Base-by-base conservation (phyloP, 768 basidiomycete species). In the Thelephora ganbajun region DNA sequence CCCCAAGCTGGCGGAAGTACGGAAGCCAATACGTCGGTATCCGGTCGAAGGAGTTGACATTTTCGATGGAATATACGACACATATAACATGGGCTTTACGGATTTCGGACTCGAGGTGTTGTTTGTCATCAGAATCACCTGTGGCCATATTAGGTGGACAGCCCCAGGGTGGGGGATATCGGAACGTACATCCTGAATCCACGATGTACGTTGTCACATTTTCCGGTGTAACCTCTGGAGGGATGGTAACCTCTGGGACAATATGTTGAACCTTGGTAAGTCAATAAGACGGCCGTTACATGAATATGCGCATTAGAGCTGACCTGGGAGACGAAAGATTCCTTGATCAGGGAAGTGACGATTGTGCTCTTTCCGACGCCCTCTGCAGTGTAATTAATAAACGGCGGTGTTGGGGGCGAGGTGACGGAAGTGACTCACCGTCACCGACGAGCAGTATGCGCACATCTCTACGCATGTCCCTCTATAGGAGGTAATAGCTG, bases 21-120 rank as follows among this genome's bases (percentile, higher is more conserved):
- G 94, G 94, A 48, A 99, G 69, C 94, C 94, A 99, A 60, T 89
- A 97, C 1, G 92, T 82, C n/a, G 94, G 90, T 65, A 99, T 90
- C 44, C 94, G 82, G 66, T 94, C 89, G 64, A 99, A 99, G 12
- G 91, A 92, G 57, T 86, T 83, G 30, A 94, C 85, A 61, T 93
- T 90, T 69, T 97, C 92, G 58, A 98, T 91, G 30, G 89, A 81
- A 63, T 98, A 98, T 41, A 99, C 94, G 50, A 99, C 83, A 60
- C 90, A 94, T 53, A 98, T 97, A 59, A 96, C 94, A 69, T 99
- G 93, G 11, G 94, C 93, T 63, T 96, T 92, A 45, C 91, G 80
- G 50, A 97, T 87, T 72, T 97, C 93, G 18, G 86, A 81, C 61
- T 97, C 89, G 44, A 99, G 79, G 64, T 94, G 90, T 12, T 73